Evolutionary conservation across 2,329 filamentous ascomycete species (phyloP), one percentile per base, ranked within the genome.

Genomic region (Penicillium sp.): DNA sequence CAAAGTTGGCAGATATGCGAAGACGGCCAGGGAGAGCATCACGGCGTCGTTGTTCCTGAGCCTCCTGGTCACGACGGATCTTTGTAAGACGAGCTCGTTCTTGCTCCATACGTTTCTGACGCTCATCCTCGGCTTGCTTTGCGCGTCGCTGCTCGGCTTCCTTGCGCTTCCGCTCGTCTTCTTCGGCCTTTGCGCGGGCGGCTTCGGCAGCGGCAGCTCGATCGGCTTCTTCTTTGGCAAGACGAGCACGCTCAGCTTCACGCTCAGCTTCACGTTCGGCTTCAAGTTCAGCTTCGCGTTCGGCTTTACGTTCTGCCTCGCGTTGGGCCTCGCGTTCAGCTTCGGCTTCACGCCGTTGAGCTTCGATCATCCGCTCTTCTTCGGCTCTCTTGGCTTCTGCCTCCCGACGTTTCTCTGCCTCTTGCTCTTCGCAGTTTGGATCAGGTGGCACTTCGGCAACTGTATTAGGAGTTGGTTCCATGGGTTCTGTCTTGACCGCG

Each of bases 71-170:
- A 40, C 70, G 73, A 21, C 75, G 75, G 43, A 75, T 56, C 64
- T 77, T 76, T 43, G 75, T 73, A 36, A 76, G 69, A 18, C 76
- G 74, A 44, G 71, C 59, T 37, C 73, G 67, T 65, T 78, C 73
- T 62, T 75, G 71, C 55, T 78, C 76, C 21, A 74, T 58, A 9
- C 70, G 70, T 59, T 74, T 76, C 54, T 74, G 72, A 6, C 70
- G 75, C 51, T 80, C 77, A 51, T 79, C 77, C 56, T 79, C 77
- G 24, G 75, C 77, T 62, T 77, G 74, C 55, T 74, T 75, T 40
- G 70, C 62, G 39, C 73, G 75, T 45, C 74, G 69, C 52, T 77
- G 73, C 54, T 77, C 75, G 48, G 75, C 71, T 56, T 74, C 74
- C 54, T 74, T 74, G 49, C 71, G 74, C 54, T 71, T 74, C 56